Conservation (phyloP, 1,284 basidiomycete species). For the Cryptococcus sp. region DNA sequence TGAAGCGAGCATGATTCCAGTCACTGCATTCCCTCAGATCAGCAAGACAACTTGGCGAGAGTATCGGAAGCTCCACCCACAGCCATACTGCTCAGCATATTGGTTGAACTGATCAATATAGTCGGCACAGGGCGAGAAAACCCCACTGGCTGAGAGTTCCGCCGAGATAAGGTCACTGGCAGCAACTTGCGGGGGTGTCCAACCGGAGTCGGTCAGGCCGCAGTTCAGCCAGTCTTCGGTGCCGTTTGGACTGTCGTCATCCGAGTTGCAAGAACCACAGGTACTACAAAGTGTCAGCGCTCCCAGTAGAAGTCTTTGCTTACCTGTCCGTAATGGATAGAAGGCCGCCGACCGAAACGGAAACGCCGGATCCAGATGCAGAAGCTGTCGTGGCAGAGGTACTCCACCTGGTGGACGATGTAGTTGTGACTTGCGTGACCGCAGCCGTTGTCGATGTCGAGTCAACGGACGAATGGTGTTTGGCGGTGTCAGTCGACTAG, state of each 20-base stretch:
- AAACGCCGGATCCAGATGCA: background rate
- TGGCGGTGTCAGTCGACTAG: no score
- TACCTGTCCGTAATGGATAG: slow-evolving; percentile 14
- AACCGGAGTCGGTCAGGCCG: slow-evolving; percentile 59
- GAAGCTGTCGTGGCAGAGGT: background rate
- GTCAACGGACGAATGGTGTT: no score
- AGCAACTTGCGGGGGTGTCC: slow-evolving; percentile 54
- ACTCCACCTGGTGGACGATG: slow-evolving; percentile 4
- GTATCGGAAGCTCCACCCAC: slow-evolving; percentile 48
- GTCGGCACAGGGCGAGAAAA: slow-evolving; percentile 65
- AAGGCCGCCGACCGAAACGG: background rate
- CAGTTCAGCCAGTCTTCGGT: slow-evolving; percentile 76
- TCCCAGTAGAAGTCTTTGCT: background rate
- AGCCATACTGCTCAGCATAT: slow-evolving; percentile 60
- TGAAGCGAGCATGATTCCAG: slow-evolving; percentile 74
- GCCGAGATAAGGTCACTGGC: slow-evolving; percentile 60
- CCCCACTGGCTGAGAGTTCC: slow-evolving; percentile 61
- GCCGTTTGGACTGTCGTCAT: slow-evolving; percentile 67
- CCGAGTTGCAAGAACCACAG: slow-evolving; percentile 41
- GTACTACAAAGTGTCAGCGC: slow-evolving; percentile 17
- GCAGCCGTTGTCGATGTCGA: background rate
- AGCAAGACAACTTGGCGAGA: background rate
- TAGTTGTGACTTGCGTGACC: background rate
- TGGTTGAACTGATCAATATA: slow-evolving; percentile 66
- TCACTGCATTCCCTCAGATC: slow-evolving; percentile 52